Evolutionary conservation across 2,329 filamentous ascomycete genomes (phyloP).

Genomic region (Trichophyton simii): DNA sequence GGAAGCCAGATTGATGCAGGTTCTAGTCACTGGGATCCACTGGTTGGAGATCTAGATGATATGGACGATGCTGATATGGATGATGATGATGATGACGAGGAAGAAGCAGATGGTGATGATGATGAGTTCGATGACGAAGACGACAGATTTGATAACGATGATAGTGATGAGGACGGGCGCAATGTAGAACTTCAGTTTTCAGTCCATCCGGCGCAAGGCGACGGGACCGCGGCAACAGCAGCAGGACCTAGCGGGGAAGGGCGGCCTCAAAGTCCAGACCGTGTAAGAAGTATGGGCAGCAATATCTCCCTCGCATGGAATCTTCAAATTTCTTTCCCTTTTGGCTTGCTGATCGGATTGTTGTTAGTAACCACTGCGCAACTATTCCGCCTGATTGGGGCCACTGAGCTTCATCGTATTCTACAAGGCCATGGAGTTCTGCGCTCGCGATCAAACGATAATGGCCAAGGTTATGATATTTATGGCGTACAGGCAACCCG

Average conservation of each 20-base stretch:
- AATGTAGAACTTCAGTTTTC: constrained; percentile 4
- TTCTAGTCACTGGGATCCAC: constrained; percentile 10
- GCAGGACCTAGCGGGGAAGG: not conserved
- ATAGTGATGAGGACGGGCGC: constrained; percentile 13
- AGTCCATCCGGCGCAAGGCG: not conserved
- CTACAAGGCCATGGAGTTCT: constrained; percentile 29
- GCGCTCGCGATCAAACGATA: constrained; percentile 19
- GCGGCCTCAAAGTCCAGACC: not conserved
- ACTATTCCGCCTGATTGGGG: constrained; percentile 43
- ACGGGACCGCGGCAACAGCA: not conserved
- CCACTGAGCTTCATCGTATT: constrained; percentile 42
- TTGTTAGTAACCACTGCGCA: constrained; percentile 28
- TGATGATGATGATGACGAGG: constrained; percentile 11
- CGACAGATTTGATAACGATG: constrained; percentile 14
- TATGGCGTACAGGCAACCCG: not conserved
- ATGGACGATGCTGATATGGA: constrained; percentile 21
- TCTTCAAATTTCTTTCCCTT: not conserved
- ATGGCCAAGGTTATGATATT: not conserved
- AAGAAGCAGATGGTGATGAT: constrained; percentile 20
- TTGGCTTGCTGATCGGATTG: constrained; percentile 5
- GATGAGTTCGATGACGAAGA: constrained; percentile 21
- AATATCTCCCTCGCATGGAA: constrained; percentile 5
- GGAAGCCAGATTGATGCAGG: constrained; percentile 5
- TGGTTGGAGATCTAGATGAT: not conserved
- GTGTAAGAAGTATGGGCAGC: constrained; percentile 3